Evolutionary conservation across 495 filamentous ascomycete species (phyloP).

Genomic region (Neurospora africana): DNA sequence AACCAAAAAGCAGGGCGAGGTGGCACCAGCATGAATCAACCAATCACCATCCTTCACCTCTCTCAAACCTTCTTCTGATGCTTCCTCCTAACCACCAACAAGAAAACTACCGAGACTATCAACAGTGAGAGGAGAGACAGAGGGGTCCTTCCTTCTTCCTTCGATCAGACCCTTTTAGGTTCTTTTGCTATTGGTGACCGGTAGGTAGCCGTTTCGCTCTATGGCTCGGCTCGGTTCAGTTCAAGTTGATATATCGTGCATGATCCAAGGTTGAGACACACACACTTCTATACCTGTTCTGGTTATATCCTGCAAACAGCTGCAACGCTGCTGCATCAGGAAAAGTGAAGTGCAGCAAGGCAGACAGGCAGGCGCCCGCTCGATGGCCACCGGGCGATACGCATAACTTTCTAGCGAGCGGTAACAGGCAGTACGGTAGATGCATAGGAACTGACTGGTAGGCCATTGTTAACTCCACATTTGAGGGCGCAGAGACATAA

Average conservation of each 20-base stretch:
- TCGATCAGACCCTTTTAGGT: neutral
- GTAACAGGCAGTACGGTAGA: neutral
- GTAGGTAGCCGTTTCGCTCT: neutral
- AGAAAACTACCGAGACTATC: neutral
- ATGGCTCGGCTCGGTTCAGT: neutral
- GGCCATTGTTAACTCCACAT: neutral
- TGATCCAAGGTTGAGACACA: neutral
- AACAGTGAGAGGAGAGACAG: neutral
- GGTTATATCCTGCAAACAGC: neutral
- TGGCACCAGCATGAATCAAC: neutral
- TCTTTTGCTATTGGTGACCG: neutral
- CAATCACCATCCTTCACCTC: neutral
- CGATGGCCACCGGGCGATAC: neutral
- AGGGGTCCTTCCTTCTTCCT: neutral
- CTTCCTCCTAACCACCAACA: neutral
- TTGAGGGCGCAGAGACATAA: neutral
- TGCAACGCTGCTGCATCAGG: neutral
- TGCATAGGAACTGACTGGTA: neutral
- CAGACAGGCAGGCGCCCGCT: neutral
- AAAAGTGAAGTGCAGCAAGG: neutral
- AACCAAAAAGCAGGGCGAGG: neutral
- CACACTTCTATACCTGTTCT: neutral
- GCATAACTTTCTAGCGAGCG: neutral
- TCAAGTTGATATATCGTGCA: neutral
- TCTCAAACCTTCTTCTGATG: neutral